A percentile compares a stretch with the other conserved stretches of the same genome.
phyloP scores from a whole-genome alignment of 305 asterid genomes.

The Plantago lanceolata region DNA sequence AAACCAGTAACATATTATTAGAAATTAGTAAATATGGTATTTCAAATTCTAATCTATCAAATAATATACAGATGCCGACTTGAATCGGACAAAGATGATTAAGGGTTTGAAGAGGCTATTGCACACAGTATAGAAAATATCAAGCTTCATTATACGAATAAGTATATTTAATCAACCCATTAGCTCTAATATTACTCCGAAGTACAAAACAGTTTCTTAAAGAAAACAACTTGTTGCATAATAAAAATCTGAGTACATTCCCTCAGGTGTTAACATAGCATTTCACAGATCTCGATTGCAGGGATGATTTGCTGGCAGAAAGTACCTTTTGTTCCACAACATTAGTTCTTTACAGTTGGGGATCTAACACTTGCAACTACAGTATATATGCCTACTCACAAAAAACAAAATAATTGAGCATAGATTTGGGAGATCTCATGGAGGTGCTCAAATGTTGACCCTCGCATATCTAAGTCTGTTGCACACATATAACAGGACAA shows the following conservation, averaged over 20 bases:
- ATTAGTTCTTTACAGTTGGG: neutral
- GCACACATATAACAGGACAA: slow-evolving; percentile 4
- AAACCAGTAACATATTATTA: slow-evolving; percentile 1
- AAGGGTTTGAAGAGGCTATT: neutral
- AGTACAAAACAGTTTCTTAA: slow-evolving; percentile 1
- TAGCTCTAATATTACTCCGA: slow-evolving; percentile 9
- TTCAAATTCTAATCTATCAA: neutral
- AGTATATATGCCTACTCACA: neutral
- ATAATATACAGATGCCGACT: neutral
- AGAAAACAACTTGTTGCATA: neutral
- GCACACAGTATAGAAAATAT: neutral
- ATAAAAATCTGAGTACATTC: neutral
- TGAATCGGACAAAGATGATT: neutral
- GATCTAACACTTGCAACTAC: neutral
- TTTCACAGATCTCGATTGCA: neutral
- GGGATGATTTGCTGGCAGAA: slow-evolving; percentile 1
- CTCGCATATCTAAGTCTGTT: neutral
- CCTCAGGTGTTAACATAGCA: neutral
- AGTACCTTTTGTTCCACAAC: neutral
- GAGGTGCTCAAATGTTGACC: neutral
- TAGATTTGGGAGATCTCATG: neutral
- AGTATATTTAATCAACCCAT: neutral
- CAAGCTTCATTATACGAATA: neutral
- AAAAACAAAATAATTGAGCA: neutral
- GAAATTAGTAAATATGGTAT: neutral